Evolutionary conservation across 2,329 filamentous ascomycete genomes (phyloP), one percentile per base, ranked within the genome.

Genomic region (Aspergillus arachidicola): DNA sequence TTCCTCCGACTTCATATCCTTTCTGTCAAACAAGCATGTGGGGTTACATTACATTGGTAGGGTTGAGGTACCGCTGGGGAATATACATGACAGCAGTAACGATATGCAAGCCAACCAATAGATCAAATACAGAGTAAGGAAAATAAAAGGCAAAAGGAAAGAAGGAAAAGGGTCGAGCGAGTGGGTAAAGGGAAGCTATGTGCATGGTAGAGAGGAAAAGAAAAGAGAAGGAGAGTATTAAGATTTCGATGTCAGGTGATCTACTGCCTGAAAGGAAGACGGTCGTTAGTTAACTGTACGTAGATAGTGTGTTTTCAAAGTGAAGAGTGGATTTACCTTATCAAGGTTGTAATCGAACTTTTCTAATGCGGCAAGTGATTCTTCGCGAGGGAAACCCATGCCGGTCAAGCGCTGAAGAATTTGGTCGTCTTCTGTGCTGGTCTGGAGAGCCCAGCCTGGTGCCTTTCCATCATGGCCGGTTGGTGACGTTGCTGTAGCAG

Each of bases 311-410:
- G 4, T 11, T n/a, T n/a, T 14, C 16, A 21, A 32, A 12, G 21
- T 14, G 16, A 21, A 28, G 21, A 14, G 9, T 23, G 51, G n/a
- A 58, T 82, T 81, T 81, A 97, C 94, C 87, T 92, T 93, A 79
- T 97, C 93, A 75, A 97, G 85, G 77, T 97, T 95, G 80, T 98
- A 97, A 80, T 98, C 93, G 76, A 91, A 97, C 78, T 94, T 94
- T 83, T 98, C 94, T 75, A 98, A 81, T 28, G 95, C 94, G 57
- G 84, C 83, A 41, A 97, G 81, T 19, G 93, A 91, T 57, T 92
- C 88, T 9, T 84, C 81, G 34, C 94, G 85, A 5, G 87, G 80
- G 75, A 96, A 98, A 0, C 94, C 94, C 93, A 98, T 97, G 11
- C 87, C 85, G 1, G 92, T 96, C 73, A 98, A 78, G 70, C 93